phyloP scores from a whole-genome alignment of 106 monocot genomes.

The Allium fistulosum region DNA sequence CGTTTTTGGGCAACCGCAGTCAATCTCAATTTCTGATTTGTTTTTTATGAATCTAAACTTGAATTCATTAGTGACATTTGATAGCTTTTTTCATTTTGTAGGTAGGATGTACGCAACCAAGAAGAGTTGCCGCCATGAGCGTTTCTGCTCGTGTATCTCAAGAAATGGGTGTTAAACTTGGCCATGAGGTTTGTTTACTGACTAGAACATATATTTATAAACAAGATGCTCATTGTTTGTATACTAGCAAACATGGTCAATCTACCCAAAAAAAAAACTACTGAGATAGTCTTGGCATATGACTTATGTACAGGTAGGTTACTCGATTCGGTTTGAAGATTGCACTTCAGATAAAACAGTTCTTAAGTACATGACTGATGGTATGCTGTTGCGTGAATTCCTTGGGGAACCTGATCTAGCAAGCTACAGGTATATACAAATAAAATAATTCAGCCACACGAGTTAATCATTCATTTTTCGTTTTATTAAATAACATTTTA shows the following conservation, averaged over 20 bases:
- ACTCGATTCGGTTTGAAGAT: constrained; percentile 98
- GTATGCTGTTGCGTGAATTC: constrained; percentile 91
- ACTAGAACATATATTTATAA: no score
- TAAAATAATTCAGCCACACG: not conserved
- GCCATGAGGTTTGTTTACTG: constrained; percentile 54
- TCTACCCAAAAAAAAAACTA: no score
- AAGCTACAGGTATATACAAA: constrained; percentile 55
- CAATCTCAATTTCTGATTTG: no score
- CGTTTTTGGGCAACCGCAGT: no score
- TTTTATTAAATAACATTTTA: not conserved
- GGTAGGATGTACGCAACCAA: constrained; percentile 92
- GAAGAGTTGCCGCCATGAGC: constrained; percentile 92
- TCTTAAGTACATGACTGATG: constrained; percentile 93
- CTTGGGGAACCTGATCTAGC: constrained; percentile 95
- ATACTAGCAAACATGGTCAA: no score
- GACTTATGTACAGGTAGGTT: constrained; percentile 62
- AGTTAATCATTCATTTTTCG: no score
- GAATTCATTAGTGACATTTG: not conserved
- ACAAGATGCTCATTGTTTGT: no score
- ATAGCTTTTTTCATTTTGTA: constrained; percentile 8
- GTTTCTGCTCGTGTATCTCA: constrained; percentile 84
- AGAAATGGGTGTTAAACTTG: constrained; percentile 95
- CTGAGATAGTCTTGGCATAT: no score
- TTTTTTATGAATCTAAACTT: no score
- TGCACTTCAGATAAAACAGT: constrained; percentile 93